Conservation (phyloP, 495 filamentous ascomycete species). For the Aspergillus sparsus region DNA sequence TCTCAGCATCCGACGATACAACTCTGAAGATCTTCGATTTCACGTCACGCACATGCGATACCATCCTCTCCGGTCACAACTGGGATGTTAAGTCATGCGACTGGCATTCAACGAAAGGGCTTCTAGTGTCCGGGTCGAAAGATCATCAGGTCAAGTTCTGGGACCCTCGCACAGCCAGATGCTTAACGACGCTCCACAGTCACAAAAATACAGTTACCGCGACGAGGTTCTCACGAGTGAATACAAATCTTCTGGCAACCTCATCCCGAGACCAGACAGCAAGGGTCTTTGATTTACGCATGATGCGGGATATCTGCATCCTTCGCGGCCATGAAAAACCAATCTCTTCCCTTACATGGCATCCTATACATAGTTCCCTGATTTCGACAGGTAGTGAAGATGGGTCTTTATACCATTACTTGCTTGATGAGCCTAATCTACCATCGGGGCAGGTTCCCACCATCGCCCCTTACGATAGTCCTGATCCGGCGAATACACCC, state of each 20-base stretch:
- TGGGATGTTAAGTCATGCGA: constrained; percentile 97
- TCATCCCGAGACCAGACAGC: constrained; percentile 90
- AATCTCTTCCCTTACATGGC: constrained; percentile 89
- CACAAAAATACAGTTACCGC: constrained; percentile 96
- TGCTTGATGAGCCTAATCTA: constrained; percentile 87
- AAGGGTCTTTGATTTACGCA: constrained; percentile 89
- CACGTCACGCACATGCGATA: constrained; percentile 78
- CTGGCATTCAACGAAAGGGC: constrained; percentile 94
- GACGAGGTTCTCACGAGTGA: constrained; percentile 80
- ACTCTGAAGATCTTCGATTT: constrained; percentile 96
- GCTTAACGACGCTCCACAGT: constrained; percentile 91
- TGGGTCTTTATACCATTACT: constrained; percentile 85
- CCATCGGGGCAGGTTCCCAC: constrained; percentile 66
- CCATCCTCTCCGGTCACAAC: constrained; percentile 79
- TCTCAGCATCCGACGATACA: constrained; percentile 92
- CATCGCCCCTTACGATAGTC: constrained; percentile 78
- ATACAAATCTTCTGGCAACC: constrained; percentile 82
- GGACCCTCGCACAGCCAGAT: constrained; percentile 88
- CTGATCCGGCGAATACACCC: constrained; percentile 73
- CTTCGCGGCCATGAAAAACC: constrained; percentile 93
- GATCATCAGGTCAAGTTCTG: constrained; percentile 96
- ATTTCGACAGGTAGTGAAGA: constrained; percentile 90
- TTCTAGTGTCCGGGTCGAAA: constrained; percentile 95
- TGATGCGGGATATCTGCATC: constrained; percentile 96
- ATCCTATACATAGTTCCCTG: constrained; percentile 83